Evolutionary conservation across 495 filamentous ascomycete species (phyloP), one percentile per base, ranked within the genome.

Genomic region (Pyronema domesticum): DNA sequence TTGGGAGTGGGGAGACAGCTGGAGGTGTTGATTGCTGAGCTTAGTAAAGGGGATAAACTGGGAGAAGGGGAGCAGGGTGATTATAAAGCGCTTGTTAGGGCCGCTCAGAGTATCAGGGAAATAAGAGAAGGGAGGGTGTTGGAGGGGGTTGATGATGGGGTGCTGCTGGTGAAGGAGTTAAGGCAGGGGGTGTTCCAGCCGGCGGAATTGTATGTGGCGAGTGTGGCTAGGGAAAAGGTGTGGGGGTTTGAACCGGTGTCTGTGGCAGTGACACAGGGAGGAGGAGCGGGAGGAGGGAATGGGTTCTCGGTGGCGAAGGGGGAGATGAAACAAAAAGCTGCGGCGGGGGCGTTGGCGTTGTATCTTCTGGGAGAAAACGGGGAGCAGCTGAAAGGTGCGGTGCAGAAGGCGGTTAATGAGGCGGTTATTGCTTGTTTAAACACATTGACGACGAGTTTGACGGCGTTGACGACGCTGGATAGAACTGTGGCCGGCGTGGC

Each of bases 1-100:
- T 71, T 96, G 23, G 77, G 80, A 44, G 72, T 96, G 14, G 87
- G 84, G 0, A 72, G 89, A 33, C 89, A 95, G 70, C 74, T 98
- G 17, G 88, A 96, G 63, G 75, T 82, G 11, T 88, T 95, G 67
- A 76, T 81, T 59, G 71, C 73, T 0, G 84, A 85, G 56, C 65
- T 74, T 34, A 13, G 7, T 10, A 13, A 34, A 34, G 23, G 23
- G 23, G 23, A 30, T 1, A 30, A 30, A 30, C 5, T 5, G 2
- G 18, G 36, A 60, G 77, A 68, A 47, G 77, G 67, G 55, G 84
- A 86, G 57, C 86, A 89, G 53, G 78, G 14, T 4, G 35, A 53
- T 33, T 5, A 85, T 57, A 74, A 81, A 30, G 84, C 82, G 4
- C 73, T 94, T 64, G 78, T 94, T 42, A 74, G 86, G 23, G 86